Evolutionary conservation across 805 yeast genomes (phyloP).

Genomic region (Kazachstania viticola): DNA sequence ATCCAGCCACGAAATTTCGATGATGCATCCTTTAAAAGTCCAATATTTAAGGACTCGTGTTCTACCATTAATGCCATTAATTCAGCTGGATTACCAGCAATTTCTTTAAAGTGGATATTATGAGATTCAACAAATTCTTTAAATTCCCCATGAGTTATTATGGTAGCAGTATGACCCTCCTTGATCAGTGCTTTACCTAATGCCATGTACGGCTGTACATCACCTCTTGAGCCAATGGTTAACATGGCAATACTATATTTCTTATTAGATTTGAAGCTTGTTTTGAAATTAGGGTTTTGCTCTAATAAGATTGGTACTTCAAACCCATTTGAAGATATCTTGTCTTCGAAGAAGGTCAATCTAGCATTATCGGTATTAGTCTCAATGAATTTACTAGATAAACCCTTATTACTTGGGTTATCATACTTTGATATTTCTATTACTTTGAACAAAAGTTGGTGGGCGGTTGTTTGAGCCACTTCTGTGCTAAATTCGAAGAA

Average conservation of each 20-base stretch:
- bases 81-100: conserved; percentile 91
- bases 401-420: not conserved
- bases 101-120: conserved; percentile 55
- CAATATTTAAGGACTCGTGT: conserved; percentile 77
- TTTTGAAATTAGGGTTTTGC: conserved; percentile 45
- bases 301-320: conserved; percentile 61
- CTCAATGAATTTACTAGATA: conserved; percentile 5
- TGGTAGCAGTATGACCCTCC: conserved; percentile 78
- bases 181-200: conserved; percentile 63
- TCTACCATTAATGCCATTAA: conserved; percentile 86
- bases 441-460: conserved; percentile 37
- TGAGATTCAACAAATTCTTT: conserved; percentile 57
- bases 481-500: conserved; percentile 63
- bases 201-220: conserved; percentile 92
- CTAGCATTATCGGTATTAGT: conserved; percentile 40
- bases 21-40: conserved; percentile 75
- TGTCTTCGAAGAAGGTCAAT: conserved; percentile 55
- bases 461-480: conserved; percentile 64
- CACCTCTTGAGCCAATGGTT: conserved; percentile 93
- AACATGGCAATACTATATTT: conserved; percentile 52
- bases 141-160: conserved; percentile 81
- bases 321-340: conserved; percentile 46
- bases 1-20: conserved; percentile 76
- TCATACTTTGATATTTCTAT: conserved; percentile 27
- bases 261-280: conserved; percentile 41